A percentile compares a stretch with the other conserved stretches of the same genome.
Conservation (phyloP, 2,329 filamentous ascomycete species). For the Alternaria brassicicola region DNA sequence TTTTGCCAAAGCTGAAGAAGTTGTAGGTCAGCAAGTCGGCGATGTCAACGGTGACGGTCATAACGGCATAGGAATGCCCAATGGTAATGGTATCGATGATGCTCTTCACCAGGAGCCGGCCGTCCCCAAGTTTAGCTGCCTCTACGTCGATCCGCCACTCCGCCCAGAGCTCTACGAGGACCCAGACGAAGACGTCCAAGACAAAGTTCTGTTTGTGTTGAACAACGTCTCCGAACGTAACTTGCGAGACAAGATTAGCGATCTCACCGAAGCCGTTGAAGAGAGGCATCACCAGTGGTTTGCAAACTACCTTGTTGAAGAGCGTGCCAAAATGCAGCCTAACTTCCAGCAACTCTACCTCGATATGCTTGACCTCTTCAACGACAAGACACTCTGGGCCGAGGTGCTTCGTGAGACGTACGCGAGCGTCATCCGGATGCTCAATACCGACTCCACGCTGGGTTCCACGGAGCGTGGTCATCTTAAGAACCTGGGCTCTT, state of each 20-base stretch:
- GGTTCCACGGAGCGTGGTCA: conserved; percentile 85
- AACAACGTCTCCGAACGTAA: conserved; percentile 97
- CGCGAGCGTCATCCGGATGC: conserved; percentile 79
- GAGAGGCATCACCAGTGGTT: conserved; percentile 94
- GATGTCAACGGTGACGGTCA: conserved; percentile 58
- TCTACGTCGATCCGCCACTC: conserved; percentile 75
- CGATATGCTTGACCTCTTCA: conserved; percentile 82
- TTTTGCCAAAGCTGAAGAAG: conserved; percentile 80
- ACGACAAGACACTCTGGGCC: conserved; percentile 77
- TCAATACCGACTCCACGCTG: conserved; percentile 88
- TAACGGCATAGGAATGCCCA: conserved; percentile 63
- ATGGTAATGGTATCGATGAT: conserved; percentile 71
- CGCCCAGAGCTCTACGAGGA: conserved; percentile 73
- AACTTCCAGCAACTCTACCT: conserved; percentile 96
- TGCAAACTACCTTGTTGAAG: conserved; percentile 90
- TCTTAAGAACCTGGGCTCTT: conserved; percentile 89
- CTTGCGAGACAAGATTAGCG: conserved; percentile 79
- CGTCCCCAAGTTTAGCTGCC: conserved; percentile 74
- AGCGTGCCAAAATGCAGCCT: conserved; percentile 94
- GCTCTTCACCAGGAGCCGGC: conserved; percentile 63
- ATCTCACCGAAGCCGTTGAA: conserved; percentile 79
- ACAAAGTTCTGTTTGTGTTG: conserved; percentile 91
- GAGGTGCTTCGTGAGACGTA: conserved; percentile 96
- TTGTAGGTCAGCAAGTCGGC: conserved; percentile 70
- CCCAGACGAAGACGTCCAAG: conserved; percentile 82